Evolutionary conservation across 2,329 filamentous ascomycete species (phyloP).

Genomic region (Penicillium concentricum): DNA sequence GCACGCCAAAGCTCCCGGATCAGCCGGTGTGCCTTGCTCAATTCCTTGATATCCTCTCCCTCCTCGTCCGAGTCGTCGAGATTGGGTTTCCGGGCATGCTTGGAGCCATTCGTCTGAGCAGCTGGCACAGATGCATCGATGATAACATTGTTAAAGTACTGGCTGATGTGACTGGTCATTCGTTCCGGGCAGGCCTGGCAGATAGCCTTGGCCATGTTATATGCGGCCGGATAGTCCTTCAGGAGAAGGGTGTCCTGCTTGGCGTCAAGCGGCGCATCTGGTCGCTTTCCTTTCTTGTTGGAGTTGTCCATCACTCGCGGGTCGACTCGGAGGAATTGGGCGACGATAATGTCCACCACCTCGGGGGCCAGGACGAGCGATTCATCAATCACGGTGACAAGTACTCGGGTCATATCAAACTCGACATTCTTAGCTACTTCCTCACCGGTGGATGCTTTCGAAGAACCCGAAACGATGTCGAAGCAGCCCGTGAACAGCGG

Average conservation of each 20-base stretch:
- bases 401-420: slow-evolving; percentile 82
- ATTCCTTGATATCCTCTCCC: slow-evolving; percentile 81
- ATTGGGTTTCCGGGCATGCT: slow-evolving; percentile 47
- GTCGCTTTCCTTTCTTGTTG: slow-evolving; percentile 57
- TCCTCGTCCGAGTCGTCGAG: slow-evolving; percentile 65
- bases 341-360: slow-evolving; percentile 89
- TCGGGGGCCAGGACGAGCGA: slow-evolving; percentile 71
- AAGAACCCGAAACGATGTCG: slow-evolving; percentile 79
- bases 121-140: slow-evolving; percentile 73
- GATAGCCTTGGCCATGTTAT: slow-evolving; percentile 93
- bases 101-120: slow-evolving; percentile 54
- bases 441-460: slow-evolving; percentile 72
- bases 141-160: slow-evolving; percentile 97
- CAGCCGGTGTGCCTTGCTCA: slow-evolving; percentile 83
- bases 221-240: slow-evolving; percentile 86
- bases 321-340: slow-evolving; percentile 88
- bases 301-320: slow-evolving; percentile 56
- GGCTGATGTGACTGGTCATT: slow-evolving; percentile 90
- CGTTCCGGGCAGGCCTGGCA: slow-evolving; percentile 88
- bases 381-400: slow-evolving; percentile 86
- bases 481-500: slow-evolving; percentile 86
- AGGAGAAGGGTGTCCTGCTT: slow-evolving; percentile 80
- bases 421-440: slow-evolving; percentile 90
- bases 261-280: slow-evolving; percentile 60
- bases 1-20: slow-evolving; percentile 93